These are phyloP conservation scores for Brettanomyces bruxellensis DNA, from an alignment of 805 yeast species.

Conservation along the genomic window DNA sequence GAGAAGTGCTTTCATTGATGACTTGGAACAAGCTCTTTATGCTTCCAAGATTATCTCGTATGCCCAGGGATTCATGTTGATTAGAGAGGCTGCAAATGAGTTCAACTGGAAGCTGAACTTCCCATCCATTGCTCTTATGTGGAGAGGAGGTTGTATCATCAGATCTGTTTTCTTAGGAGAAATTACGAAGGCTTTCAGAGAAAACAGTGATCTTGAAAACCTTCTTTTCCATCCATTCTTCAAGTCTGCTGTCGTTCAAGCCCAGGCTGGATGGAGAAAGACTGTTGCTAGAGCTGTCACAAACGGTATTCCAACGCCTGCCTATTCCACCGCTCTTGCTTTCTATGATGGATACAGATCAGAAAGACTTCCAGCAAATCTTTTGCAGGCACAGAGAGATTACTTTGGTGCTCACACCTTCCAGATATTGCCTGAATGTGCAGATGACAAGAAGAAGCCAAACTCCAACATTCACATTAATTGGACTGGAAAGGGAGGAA, in stretches of 20 bases:
- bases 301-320: constrained; percentile 95
- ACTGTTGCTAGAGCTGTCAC: constrained; percentile 69
- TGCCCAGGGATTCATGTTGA: constrained; percentile 99
- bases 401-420: constrained; percentile 99
- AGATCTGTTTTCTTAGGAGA: constrained; percentile 97
- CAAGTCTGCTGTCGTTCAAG: constrained; percentile 82
- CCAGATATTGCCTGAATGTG: constrained; percentile 84
- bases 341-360: constrained; percentile 99
- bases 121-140: constrained; percentile 98
- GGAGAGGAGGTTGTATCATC: constrained; percentile 99
- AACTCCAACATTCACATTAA: constrained; percentile 85
- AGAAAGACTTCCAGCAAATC: constrained; percentile 90
- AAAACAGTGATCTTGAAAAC: constrained; percentile 89
- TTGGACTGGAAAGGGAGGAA: constrained; percentile 99
- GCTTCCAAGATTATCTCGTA: constrained; percentile 98
- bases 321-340: constrained; percentile 91
- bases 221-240: constrained; percentile 93
- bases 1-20: constrained; percentile 78
- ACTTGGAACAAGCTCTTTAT: constrained; percentile 94
- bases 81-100: constrained; percentile 96
- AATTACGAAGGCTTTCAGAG: constrained; percentile 93
- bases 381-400: constrained; percentile 99
- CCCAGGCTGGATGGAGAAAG: constrained; percentile 94
- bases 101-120: constrained; percentile 96
- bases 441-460: constrained; percentile 65